A percentile compares a stretch with the other conserved stretches of the same genome.
phyloP scores from a whole-genome alignment of 1,284 basidiomycete species.

The Cutaneotrichosporon mucoides region DNA sequence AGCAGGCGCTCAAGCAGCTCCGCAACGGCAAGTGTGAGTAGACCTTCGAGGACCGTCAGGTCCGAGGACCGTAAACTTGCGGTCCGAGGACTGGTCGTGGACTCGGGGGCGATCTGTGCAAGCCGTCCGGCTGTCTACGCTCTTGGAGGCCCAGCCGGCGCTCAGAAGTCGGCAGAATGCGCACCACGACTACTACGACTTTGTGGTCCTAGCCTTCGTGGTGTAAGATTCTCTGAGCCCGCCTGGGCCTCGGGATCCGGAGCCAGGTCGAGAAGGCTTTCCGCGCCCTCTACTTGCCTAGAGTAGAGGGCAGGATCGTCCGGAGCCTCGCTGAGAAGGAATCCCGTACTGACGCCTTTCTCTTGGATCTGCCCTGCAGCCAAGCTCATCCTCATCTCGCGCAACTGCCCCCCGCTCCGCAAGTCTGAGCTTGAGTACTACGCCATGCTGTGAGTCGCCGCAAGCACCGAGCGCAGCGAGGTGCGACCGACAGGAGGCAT shows the following conservation, averaged over 20 bases:
- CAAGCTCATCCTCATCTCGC: constrained; percentile 98
- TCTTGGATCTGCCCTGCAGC: constrained; percentile 55
- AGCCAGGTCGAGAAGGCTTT: constrained; percentile 3
- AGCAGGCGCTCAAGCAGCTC: constrained; percentile 97
- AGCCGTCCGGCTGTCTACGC: too few relatives aligned
- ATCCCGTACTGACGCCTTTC: constrained; percentile 56
- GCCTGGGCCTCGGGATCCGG: background rate
- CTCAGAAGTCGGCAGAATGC: too few relatives aligned
- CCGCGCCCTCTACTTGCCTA: too few relatives aligned
- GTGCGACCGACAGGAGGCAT: background rate
- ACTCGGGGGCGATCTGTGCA: too few relatives aligned
- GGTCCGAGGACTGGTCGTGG: too few relatives aligned
- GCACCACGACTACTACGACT: too few relatives aligned
- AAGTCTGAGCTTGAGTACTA: constrained; percentile 99
- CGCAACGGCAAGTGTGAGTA: constrained; percentile 91
- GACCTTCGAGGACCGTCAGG: too few relatives aligned
- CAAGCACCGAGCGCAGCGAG: too few relatives aligned
- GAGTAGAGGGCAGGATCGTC: background rate
- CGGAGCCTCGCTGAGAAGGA: constrained; percentile 82
- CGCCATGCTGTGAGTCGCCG: constrained; percentile 75
- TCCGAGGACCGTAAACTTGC: too few relatives aligned
- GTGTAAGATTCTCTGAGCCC: too few relatives aligned
- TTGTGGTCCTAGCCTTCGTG: too few relatives aligned
- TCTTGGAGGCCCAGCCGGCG: too few relatives aligned
- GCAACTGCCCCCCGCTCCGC: constrained; percentile 97